phyloP scores from a whole-genome alignment of 1,284 basidiomycete species.

The Waitea zeae region DNA sequence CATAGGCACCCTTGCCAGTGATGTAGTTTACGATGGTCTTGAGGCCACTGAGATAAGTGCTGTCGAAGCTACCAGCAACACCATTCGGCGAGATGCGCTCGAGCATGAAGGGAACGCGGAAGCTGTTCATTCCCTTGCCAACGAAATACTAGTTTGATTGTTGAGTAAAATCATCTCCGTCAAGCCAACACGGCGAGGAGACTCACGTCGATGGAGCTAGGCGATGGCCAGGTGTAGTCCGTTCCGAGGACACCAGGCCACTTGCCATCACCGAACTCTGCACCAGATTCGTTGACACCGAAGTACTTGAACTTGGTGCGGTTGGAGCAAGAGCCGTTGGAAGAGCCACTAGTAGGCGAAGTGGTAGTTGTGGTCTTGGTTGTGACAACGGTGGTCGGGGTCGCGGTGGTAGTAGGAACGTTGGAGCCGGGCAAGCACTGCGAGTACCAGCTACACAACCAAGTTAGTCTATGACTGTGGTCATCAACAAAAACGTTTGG shows the following conservation, averaged over 20 bases:
- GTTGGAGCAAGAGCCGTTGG: conserved; percentile 14
- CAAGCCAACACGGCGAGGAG: background rate
- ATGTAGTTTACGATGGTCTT: conserved; percentile 40
- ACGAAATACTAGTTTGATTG: conserved; percentile 26
- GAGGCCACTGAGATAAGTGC: conserved; percentile 31
- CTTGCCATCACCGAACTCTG: conserved; percentile 29
- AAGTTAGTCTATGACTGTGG: too few species aligned
- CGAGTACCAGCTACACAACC: too few species aligned
- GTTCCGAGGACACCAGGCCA: conserved; percentile 30
- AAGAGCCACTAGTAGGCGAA: background rate
- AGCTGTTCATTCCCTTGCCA: conserved; percentile 38
- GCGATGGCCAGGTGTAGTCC: conserved; percentile 30
- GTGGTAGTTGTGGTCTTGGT: background rate
- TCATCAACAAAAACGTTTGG: too few species aligned
- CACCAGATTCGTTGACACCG: conserved; percentile 45
- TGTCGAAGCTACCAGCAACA: conserved; percentile 32
- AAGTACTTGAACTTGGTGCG: conserved; percentile 43
- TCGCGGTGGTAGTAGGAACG: too few species aligned
- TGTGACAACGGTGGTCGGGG: too few species aligned
- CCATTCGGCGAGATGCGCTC: conserved; percentile 39
- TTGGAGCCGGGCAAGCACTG: too few species aligned
- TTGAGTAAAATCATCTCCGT: conserved; percentile 4
- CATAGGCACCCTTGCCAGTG: conserved; percentile 39
- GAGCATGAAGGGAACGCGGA: conserved; percentile 42
- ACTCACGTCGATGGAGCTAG: conserved; percentile 24